Conservation (phyloP, 495 filamentous ascomycete genomes). For the Penicillium bovifimosum region DNA sequence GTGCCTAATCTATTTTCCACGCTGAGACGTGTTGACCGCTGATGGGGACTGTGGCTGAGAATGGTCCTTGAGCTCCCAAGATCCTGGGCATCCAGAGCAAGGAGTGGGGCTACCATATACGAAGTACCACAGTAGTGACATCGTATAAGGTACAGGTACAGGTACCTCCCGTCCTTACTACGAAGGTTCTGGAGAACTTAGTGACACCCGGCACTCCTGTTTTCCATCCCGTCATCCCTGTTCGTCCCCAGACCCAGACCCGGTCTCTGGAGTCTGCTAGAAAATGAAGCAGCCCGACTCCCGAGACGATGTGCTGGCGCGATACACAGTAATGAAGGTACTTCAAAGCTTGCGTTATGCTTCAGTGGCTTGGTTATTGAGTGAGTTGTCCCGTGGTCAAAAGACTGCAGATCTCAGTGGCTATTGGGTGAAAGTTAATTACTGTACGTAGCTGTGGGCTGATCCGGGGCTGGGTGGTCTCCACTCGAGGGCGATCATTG, state of each 20-base stretch:
- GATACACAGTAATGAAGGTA: background rate
- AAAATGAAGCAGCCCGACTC: background rate
- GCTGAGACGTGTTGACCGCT: background rate
- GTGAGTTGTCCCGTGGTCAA: background rate
- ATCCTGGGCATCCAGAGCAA: background rate
- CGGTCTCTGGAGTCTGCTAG: background rate
- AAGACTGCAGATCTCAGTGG: background rate
- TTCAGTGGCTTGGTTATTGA: background rate
- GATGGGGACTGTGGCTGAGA: conserved; percentile 8
- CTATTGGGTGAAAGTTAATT: background rate
- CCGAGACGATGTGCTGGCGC: background rate
- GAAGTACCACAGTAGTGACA: background rate
- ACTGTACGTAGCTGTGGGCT: background rate
- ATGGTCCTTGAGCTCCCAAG: background rate
- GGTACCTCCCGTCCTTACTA: background rate
- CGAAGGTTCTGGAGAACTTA: no score
- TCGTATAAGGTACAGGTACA: background rate
- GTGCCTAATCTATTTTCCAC: conserved; percentile 1
- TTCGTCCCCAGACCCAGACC: background rate
- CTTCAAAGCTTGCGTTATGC: background rate
- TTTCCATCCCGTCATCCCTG: background rate
- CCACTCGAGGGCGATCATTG: background rate
- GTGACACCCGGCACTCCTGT: background rate
- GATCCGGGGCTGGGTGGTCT: background rate
- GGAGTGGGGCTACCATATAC: background rate